Conservation (phyloP, 106 monocot genomes). For the Platanthera zijinensis region DNA sequence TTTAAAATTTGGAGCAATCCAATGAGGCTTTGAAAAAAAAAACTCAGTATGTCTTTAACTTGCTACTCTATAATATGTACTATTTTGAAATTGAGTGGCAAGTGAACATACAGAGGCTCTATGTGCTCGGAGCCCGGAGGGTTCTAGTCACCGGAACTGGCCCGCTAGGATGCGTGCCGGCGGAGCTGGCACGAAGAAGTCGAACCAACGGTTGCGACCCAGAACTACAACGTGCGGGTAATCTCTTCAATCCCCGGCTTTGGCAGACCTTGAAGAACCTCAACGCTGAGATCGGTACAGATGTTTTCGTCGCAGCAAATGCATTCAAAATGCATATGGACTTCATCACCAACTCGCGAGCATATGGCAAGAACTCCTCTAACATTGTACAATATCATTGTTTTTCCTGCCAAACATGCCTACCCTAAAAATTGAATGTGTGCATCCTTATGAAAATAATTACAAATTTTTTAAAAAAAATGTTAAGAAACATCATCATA, state of each 20-base stretch:
- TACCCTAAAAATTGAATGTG: too few relatives aligned
- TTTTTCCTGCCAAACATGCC: too few relatives aligned
- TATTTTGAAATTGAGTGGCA: not conserved
- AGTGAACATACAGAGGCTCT: slow-evolving; percentile 25
- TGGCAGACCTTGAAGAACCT: slow-evolving; percentile 19
- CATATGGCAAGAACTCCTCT: slow-evolving; percentile 17
- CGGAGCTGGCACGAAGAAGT: slow-evolving; percentile 38
- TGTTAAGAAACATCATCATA: too few relatives aligned
- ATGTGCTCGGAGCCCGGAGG: slow-evolving; percentile 42
- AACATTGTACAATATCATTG: too few relatives aligned
- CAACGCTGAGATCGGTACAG: slow-evolving; percentile 19
- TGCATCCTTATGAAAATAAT: too few relatives aligned
- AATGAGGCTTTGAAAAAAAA: too few relatives aligned
- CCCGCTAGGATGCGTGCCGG: slow-evolving; percentile 48
- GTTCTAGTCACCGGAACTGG: slow-evolving; percentile 56
- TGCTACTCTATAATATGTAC: too few relatives aligned
- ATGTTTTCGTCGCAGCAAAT: slow-evolving; percentile 35
- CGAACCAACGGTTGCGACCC: slow-evolving; percentile 26
- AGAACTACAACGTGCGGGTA: slow-evolving; percentile 34
- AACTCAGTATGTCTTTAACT: too few relatives aligned
- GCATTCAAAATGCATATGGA: slow-evolving; percentile 43
- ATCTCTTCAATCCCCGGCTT: slow-evolving; percentile 45
- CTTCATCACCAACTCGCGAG: slow-evolving; percentile 39
- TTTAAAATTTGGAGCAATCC: too few relatives aligned
- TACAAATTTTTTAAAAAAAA: too few relatives aligned